Evolutionary conservation across 2,329 filamentous ascomycete species (phyloP).

Genomic region (Sphaerulina vaccinii): DNA sequence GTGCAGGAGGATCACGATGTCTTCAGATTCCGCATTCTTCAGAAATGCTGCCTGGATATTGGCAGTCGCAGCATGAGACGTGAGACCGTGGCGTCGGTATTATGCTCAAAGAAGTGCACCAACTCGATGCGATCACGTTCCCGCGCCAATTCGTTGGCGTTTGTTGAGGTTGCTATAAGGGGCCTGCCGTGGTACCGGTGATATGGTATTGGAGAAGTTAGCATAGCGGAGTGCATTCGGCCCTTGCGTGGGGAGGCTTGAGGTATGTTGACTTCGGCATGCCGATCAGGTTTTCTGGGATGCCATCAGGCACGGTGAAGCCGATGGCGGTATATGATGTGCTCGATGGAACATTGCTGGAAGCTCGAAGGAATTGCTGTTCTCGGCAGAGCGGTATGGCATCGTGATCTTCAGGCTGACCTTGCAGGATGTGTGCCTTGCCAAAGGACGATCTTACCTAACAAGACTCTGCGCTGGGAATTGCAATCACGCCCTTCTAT

Average conservation of each 20-base stretch:
- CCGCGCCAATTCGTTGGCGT: background rate
- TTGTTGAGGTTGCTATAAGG: background rate
- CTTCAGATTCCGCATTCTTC: background rate
- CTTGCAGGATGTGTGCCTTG: background rate
- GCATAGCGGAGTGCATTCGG: background rate
- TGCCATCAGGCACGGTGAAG: background rate
- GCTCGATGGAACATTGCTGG: background rate
- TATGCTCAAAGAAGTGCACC: background rate
- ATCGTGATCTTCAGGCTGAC: background rate
- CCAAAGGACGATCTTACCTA: background rate
- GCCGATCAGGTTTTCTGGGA: background rate
- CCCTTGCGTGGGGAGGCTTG: constrained; percentile 7
- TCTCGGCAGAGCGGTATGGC: background rate
- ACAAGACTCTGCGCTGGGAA: too few relatives aligned
- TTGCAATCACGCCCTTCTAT: too few relatives aligned
- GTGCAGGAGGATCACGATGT: background rate
- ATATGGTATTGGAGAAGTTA: background rate
- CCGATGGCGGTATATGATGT: background rate
- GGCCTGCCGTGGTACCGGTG: background rate
- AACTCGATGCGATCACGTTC: background rate
- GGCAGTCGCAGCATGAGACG: background rate
- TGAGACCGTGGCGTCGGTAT: background rate
- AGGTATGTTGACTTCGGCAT: constrained; percentile 11
- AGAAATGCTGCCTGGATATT: background rate
- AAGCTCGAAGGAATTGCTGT: background rate